These are phyloP conservation scores for Exophiala alcalophila DNA, from an alignment of 2,329 filamentous ascomycete species.

Conservation along the genomic window DNA sequence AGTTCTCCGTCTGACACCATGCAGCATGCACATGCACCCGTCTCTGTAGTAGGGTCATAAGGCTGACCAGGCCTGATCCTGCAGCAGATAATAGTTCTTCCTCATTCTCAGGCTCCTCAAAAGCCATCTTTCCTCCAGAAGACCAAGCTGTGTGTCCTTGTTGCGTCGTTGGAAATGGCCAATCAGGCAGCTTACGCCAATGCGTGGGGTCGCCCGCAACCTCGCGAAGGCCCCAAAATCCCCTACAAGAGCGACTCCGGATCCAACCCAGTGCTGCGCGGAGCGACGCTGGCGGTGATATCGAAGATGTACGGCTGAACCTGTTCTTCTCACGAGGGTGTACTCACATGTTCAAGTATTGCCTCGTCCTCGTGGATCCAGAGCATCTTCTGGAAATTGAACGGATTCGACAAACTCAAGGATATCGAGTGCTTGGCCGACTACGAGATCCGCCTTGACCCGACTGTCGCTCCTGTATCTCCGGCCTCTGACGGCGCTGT, in stretches of 20 bases:
- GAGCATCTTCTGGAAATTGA: conserved; percentile 67
- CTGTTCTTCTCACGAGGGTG: background rate
- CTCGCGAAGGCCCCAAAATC: conserved; percentile 40
- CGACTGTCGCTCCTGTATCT: conserved; percentile 53
- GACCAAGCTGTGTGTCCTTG: too few relatives aligned
- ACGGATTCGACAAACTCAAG: conserved; percentile 61
- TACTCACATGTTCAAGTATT: conserved; percentile 44
- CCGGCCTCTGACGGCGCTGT: conserved; percentile 15
- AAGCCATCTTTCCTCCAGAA: too few relatives aligned
- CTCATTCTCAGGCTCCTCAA: too few relatives aligned
- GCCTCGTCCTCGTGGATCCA: conserved; percentile 61
- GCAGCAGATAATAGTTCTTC: too few relatives aligned
- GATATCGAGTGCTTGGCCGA: conserved; percentile 54
- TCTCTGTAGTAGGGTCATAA: too few relatives aligned
- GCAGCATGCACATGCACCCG: too few relatives aligned
- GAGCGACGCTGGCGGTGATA: conserved; percentile 60
- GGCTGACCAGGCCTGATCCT: too few relatives aligned
- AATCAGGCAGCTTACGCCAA: conserved; percentile 32
- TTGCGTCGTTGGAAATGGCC: conserved; percentile 21
- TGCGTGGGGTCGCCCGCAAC: conserved; percentile 37
- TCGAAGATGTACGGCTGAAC: conserved; percentile 55
- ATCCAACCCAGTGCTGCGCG: conserved; percentile 68
- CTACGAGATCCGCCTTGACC: conserved; percentile 55
- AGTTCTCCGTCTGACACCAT: too few relatives aligned
- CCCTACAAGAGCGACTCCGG: conserved; percentile 51